Evolutionary conservation across 768 basidiomycete species (phyloP), one percentile per base, ranked within the genome.

Genomic region (Crassisporium funariophilum): DNA sequence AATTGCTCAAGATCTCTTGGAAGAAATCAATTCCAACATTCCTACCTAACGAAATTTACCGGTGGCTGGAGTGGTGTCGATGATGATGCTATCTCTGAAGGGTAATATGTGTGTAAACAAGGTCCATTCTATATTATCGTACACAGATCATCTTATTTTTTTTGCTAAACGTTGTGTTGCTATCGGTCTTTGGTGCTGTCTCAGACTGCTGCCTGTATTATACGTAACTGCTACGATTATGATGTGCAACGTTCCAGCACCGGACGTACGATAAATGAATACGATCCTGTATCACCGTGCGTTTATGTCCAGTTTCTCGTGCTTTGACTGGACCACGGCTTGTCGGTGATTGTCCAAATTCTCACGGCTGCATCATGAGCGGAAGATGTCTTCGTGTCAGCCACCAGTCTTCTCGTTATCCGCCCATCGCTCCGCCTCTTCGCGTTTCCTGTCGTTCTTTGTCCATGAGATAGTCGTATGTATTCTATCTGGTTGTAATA

Each of bases 1-100:
- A 69, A 79, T 87, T 50, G 86, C 86, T 6, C 71, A 77, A 51
- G 86, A 88, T 36, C 71, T 90, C 25, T 64, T 88, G 49, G 81
- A 84, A 44, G 75, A 76, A 55, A 76, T 81, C 37, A 67, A 71
- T 38, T 69, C 71, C 36, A 74, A 78, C 59, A 71, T 79, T 51
- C 78, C 78, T 37, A 39, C 64, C 16, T 70, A 51, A 65, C 64
- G 37, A 71, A 44, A 29, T 45, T 9, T 34, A 15, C 21, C 10
- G n/a, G n/a, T 33, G 23, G 15, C 9, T 23, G 29, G n/a, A 33
- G n/a, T 15, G 35, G 15, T 19, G n/a, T 15, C 39, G 17, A 34
- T 34, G 33, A 22, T 36, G 35, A 44, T n/a, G n/a, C n/a, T n/a
- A 45, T 13, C 31, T 25, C 23, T 36, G 43, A 33, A 39, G 47